Evolutionary conservation across 805 yeast genomes (phyloP).

Genomic region (Kodamaea restingae): DNA sequence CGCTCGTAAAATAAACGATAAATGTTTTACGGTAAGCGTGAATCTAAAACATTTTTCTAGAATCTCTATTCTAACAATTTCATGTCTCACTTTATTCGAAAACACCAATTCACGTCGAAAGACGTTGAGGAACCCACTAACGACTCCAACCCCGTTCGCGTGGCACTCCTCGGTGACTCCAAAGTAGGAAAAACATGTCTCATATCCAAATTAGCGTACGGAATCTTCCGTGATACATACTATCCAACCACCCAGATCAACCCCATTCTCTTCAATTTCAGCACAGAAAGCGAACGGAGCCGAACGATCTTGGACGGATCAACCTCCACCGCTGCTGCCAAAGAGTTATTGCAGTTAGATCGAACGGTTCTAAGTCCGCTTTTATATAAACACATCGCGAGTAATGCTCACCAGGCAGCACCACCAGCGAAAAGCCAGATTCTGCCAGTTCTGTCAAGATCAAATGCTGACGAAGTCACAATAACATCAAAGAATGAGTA

Average conservation of each 20-base stretch:
- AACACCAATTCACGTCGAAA: conserved; percentile 1
- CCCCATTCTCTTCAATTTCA: conserved; percentile 54
- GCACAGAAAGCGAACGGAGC: conserved; percentile 29
- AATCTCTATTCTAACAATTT: no score
- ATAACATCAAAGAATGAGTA: conserved; percentile 18
- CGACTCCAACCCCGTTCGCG: conserved; percentile 42
- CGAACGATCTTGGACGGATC: conserved; percentile 23
- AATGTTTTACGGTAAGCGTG: no score
- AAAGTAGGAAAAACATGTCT: conserved; percentile 59
- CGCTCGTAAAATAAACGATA: not conserved
- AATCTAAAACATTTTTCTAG: no score
- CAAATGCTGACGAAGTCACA: conserved; percentile 7
- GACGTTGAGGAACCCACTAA: conserved; percentile 16
- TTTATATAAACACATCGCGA: conserved; percentile 20
- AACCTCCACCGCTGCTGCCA: conserved; percentile 13
- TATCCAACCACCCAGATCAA: conserved; percentile 68
- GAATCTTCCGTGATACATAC: conserved; percentile 59
- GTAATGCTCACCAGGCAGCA: conserved; percentile 5
- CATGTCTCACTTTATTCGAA: conserved; percentile 5
- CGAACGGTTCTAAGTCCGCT: conserved; percentile 28
- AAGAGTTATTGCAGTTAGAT: conserved; percentile 8
- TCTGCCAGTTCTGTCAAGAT: not conserved
- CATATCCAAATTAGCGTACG: conserved; percentile 45
- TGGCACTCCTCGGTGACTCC: conserved; percentile 60
- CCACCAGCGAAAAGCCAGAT: not conserved